These are phyloP conservation scores for Rhexocercosporidium sp. DNA, from an alignment of 2,329 filamentous ascomycete genomes.

Conservation along the genomic window DNA sequence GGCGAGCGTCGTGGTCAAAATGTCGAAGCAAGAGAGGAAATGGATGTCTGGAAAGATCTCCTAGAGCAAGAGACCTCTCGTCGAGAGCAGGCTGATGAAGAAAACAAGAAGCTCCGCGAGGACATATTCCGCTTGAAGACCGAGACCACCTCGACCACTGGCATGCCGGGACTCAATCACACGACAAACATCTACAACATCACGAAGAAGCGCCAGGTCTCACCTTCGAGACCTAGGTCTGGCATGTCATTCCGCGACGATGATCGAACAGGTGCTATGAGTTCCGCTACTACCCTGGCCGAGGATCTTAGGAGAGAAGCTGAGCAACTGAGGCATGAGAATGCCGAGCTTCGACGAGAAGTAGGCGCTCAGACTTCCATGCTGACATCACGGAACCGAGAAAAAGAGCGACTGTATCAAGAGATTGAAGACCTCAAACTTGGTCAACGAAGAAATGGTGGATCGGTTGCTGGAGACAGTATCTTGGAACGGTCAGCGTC, in stretches of 20 bases:
- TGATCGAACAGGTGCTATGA: constrained; percentile 57
- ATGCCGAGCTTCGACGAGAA: constrained; percentile 88
- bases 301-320: constrained; percentile 75
- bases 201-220: constrained; percentile 56
- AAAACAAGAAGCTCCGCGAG: constrained; percentile 82
- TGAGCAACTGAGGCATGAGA: constrained; percentile 86
- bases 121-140: constrained; percentile 78
- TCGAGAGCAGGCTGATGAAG: constrained; percentile 88
- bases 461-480: constrained; percentile 78
- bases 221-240: constrained; percentile 54
- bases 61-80: constrained; percentile 89
- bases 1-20: constrained; percentile 56
- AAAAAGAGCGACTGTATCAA: constrained; percentile 93
- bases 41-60: constrained; percentile 94
- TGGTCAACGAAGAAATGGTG: constrained; percentile 74
- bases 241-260: constrained; percentile 51
- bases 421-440: constrained; percentile 98
- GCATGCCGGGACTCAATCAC: constrained; percentile 52
- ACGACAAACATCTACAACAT: constrained; percentile 72
- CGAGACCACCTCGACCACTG: constrained; percentile 50
- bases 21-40: constrained; percentile 60
- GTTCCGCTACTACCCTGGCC: constrained; percentile 68
- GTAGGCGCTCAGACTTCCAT: constrained; percentile 96
- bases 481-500: constrained; percentile 95
- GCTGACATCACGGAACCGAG: constrained; percentile 92